A percentile compares a stretch with the other conserved stretches of the same genome.
phyloP scores from a whole-genome alignment of 176 grass and related monocot genomes.

The Bolboschoenus planiculmis region DNA sequence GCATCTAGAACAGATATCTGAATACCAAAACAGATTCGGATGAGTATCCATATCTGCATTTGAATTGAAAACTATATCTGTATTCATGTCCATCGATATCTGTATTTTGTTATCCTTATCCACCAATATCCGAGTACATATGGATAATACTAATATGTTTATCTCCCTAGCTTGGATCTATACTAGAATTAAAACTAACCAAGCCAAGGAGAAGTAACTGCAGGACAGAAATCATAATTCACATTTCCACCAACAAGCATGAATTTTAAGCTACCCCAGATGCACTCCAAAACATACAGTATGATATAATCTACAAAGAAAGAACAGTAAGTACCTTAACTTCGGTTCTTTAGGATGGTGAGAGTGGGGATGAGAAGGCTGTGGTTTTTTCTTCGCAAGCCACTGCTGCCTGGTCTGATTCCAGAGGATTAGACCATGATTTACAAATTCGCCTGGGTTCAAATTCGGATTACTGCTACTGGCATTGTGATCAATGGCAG shows the following conservation, averaged over 20 bases:
- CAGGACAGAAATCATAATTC: background rate
- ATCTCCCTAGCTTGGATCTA: background rate
- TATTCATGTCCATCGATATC: background rate
- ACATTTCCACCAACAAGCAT: background rate
- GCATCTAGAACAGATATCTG: background rate
- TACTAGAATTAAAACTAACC: background rate
- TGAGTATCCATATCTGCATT: background rate
- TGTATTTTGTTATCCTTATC: background rate
- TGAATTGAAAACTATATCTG: background rate
- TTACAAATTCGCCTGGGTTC: conserved; percentile 55
- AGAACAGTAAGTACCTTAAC: conserved; percentile 45
- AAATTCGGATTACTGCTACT: conserved; percentile 45
- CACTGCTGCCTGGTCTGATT: conserved; percentile 84
- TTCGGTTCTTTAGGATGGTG: conserved; percentile 59
- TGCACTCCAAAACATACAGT: background rate
- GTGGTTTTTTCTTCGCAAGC: conserved; percentile 49
- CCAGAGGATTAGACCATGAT: conserved; percentile 87
- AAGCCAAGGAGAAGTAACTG: background rate
- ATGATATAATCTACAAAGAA: background rate
- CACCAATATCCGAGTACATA: background rate
- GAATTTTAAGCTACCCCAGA: background rate
- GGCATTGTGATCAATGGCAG: conserved; percentile 34
- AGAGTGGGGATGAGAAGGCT: conserved; percentile 13
- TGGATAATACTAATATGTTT: background rate
- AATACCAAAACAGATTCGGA: background rate